phyloP scores from a whole-genome alignment of 805 yeast species.

The Kodamaea laetipori region DNA sequence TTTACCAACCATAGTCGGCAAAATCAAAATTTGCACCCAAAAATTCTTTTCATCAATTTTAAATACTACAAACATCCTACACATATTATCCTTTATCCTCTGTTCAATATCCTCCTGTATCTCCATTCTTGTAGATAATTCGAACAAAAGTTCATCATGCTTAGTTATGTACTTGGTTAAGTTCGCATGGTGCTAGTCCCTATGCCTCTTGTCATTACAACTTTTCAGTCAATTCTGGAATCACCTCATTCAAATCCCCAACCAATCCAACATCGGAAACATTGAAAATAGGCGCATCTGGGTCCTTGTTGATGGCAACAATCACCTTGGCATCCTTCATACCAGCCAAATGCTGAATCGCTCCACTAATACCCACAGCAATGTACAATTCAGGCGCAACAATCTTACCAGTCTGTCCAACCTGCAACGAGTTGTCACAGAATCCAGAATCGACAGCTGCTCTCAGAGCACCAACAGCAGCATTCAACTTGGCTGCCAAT shows the following conservation, averaged over 20 bases:
- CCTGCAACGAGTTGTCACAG: conserved; percentile 94
- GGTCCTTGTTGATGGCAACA: conserved; percentile 93
- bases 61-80: too few relatives aligned
- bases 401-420: conserved; percentile 97
- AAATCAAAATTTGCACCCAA: too few relatives aligned
- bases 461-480: conserved; percentile 96
- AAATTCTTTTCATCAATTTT: too few relatives aligned
- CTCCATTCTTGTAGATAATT: too few relatives aligned
- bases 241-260: conserved; percentile 81
- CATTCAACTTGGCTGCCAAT: conserved; percentile 77
- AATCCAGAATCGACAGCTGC: conserved; percentile 97
- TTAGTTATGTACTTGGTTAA: too few relatives aligned
- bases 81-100: too few relatives aligned
- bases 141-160: too few relatives aligned
- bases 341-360: conserved; percentile 97
- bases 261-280: conserved; percentile 88
- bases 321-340: conserved; percentile 95
- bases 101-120: too few relatives aligned
- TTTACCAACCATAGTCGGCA: too few relatives aligned
- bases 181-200: too few relatives aligned
- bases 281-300: conserved; percentile 91
- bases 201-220: too few relatives aligned
- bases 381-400: conserved; percentile 94
- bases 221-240: conserved; percentile 89
- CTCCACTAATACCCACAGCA: conserved; percentile 95